Percentiles rank a stretch among this genome's conserved stretches.
These are phyloP conservation scores for Proliferodiscus dingleyae DNA, from an alignment of 2,329 filamentous ascomycete species.

Conservation along the genomic window DNA sequence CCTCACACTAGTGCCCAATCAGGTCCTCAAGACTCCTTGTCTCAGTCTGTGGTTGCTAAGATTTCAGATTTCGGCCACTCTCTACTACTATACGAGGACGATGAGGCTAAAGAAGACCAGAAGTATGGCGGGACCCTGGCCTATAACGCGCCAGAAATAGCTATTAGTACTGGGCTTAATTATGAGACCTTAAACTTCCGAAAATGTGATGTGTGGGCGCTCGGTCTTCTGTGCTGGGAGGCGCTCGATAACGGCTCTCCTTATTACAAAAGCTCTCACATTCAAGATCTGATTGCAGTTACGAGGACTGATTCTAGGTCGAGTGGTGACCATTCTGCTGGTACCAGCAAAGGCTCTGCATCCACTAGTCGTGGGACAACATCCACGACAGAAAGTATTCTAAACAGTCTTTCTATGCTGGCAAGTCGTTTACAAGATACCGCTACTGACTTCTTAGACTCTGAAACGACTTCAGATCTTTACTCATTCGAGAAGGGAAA, in stretches of 20 bases:
- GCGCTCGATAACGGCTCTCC: neutral
- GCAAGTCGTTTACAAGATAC: neutral
- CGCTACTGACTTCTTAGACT: neutral
- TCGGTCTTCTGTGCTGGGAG: neutral
- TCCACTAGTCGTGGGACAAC: neutral
- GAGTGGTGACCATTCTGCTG: neutral
- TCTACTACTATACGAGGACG: neutral
- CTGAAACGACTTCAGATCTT: neutral
- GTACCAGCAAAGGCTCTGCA: neutral
- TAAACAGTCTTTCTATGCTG: neutral
- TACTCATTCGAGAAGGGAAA: neutral
- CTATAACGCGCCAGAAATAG: neutral
- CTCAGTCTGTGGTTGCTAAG: neutral
- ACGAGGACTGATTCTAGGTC: neutral
- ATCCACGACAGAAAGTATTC: neutral
- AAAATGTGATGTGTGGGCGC: neutral
- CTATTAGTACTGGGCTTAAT: neutral
- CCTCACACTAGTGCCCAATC: neutral
- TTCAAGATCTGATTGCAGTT: neutral
- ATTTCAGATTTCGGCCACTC: neutral
- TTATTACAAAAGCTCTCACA: neutral
- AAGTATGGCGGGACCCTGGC: neutral
- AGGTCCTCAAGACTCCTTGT: neutral
- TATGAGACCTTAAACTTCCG: neutral
- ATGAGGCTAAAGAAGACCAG: neutral